Base-by-base conservation (phyloP, 768 basidiomycete species). In the Boletus coccyginus region DNA sequence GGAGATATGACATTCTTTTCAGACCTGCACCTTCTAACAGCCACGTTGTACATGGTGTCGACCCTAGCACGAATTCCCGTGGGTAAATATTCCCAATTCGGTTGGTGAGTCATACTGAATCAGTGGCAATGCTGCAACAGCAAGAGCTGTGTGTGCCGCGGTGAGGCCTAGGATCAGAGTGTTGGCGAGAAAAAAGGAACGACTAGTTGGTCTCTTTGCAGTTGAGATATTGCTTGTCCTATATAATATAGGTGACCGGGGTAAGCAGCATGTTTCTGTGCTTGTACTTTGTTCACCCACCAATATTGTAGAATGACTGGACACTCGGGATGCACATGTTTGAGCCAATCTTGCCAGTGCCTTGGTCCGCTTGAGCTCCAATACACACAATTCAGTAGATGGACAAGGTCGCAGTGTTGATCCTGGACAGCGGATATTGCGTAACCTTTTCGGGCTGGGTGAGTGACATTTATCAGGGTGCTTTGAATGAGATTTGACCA, bases 371-470 rank as follows among this genome's bases (percentile, higher is more conserved):
- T 41, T 55, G 39, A 58, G 31, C n/a, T 19, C 46, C 21, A 29
- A 46, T 0, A n/a, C 38, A 17, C 36, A 11, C 8, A 24, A 46
- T 35, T 21, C 56, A 24, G 10, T 40, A 2, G 33, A 50, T 16
- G n/a, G 7, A 31, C 10, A 43, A 16, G 10, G 9, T 10, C 1
- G 9, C 8, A 11, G 11, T 16, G 12, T 13, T 3, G 38, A 55
- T 50, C 39, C 21, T 14, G 57, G 50, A 12, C 46, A 55, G 40
- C 38, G 33, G 5, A 38, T 49, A 8, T 33, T 69, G 19, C 40
- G 54, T 21, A 14, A 21, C 3, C 42, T 67, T 13, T 63, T 69
- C 24, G 64, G 67, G n/a, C 46, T 59, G 0, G 56, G 67, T 66
- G 3, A 42, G 59, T 49, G 33, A 51, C 6, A 21, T 36, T 13